Conservation (phyloP, 306 rosid genomes). For the Cucurbita ficifolia region DNA sequence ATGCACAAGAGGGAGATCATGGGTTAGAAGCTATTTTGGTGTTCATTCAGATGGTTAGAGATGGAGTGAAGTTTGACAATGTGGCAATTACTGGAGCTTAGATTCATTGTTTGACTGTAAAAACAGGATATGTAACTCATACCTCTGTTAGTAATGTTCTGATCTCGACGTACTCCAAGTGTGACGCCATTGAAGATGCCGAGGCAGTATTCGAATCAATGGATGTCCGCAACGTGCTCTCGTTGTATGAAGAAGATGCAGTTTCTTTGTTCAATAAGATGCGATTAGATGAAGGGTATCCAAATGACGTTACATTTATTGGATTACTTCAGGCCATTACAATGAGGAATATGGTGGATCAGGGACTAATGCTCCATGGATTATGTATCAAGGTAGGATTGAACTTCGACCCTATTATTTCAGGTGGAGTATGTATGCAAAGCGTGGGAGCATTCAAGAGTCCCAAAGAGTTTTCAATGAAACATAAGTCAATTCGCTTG, state of each 20-base stretch:
- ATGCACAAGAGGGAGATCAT: constrained; percentile 53
- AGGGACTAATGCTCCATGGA: constrained; percentile 56
- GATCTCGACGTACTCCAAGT: constrained; percentile 63
- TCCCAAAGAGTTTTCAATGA: constrained; percentile 53
- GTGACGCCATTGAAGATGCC: constrained; percentile 44
- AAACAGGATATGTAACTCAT: constrained; percentile 44
- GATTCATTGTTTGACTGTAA: constrained; percentile 45
- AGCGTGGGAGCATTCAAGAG: constrained; percentile 56
- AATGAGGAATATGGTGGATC: constrained; percentile 26
- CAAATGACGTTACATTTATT: constrained; percentile 66
- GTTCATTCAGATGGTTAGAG: constrained; percentile 51
- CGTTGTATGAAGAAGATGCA: constrained; percentile 44
- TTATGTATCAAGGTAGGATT: constrained; percentile 50
- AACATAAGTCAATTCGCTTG: constrained; percentile 47
- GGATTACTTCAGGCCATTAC: constrained; percentile 60
- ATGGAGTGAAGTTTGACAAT: constrained; percentile 50
- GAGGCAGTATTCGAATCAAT: constrained; percentile 34
- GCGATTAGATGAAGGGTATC: constrained; percentile 55
- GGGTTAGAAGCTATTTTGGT: constrained; percentile 40
- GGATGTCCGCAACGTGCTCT: constrained; percentile 51
- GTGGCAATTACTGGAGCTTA: constrained; percentile 61
- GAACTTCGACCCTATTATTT: constrained; percentile 34
- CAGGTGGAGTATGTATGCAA: constrained; percentile 84
- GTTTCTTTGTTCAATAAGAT: constrained; percentile 41
- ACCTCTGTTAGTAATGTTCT: constrained; percentile 57